These are phyloP conservation scores for Wickerhamiella azyma DNA, from an alignment of 805 yeast genomes.

Conservation along the genomic window DNA sequence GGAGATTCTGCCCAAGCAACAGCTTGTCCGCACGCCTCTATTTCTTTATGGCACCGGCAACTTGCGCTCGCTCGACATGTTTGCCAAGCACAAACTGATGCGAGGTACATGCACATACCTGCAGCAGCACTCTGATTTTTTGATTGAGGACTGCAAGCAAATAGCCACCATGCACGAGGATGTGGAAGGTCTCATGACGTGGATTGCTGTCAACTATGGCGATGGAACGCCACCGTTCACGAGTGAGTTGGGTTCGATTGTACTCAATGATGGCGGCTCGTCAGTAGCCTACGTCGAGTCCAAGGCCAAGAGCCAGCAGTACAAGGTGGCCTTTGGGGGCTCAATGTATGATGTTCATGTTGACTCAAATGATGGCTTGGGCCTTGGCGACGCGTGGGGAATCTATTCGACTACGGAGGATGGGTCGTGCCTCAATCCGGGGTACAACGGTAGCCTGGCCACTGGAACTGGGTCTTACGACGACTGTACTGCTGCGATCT, in stretches of 20 bases:
- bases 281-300: slow-evolving; percentile 6
- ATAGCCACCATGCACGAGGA: slow-evolving; percentile 51
- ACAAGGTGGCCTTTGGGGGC: slow-evolving; percentile 7
- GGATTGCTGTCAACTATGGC: slow-evolving; percentile 50
- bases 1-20: slow-evolving; percentile 43
- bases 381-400: slow-evolving; percentile 3
- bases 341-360: slow-evolving; percentile 9
- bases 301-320: slow-evolving; percentile 3
- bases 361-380: slow-evolving; percentile 5
- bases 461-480: slow-evolving; percentile 40
- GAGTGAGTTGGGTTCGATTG: slow-evolving; percentile 29
- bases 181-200: slow-evolving; percentile 51
- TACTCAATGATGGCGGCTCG: slow-evolving; percentile 11
- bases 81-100: slow-evolving; percentile 34
- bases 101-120: slow-evolving; percentile 39
- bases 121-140: slow-evolving; percentile 34
- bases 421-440: slow-evolving; percentile 8
- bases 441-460: slow-evolving; percentile 1
- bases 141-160: slow-evolving; percentile 51
- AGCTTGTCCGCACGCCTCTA: slow-evolving; percentile 49
- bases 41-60: slow-evolving; percentile 63
- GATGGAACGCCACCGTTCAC: slow-evolving; percentile 33
- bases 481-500: slow-evolving; percentile 34
- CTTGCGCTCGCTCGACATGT: slow-evolving; percentile 41
- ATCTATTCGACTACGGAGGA: background rate